Conservation (phyloP, 257 asterid species). For the Nicotiana tomentosiformis region DNA sequence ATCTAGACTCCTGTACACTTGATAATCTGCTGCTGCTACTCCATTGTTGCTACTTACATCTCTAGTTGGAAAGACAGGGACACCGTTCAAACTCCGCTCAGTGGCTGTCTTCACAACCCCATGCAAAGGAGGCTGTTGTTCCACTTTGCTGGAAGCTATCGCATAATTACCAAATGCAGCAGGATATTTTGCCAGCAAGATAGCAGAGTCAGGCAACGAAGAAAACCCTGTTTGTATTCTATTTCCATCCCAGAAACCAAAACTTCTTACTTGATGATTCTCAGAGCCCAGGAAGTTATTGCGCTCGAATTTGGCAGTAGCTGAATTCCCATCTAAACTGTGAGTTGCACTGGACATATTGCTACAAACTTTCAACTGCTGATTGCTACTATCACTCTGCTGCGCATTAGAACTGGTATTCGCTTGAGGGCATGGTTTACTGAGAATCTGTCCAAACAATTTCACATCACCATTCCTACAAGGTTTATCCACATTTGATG, state of each 20-base stretch:
- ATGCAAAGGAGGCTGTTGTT: conserved; percentile 33
- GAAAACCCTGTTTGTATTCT: conserved; percentile 45
- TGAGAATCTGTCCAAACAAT: conserved; percentile 82
- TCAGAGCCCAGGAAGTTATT: conserved; percentile 35
- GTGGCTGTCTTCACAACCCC: conserved; percentile 27
- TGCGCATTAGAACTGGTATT: conserved; percentile 31
- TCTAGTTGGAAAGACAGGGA: conserved; percentile 40
- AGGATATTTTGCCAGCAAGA: conserved; percentile 68
- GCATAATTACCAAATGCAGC: conserved; percentile 57
- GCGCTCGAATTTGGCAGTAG: conserved; percentile 35
- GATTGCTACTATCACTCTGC: conserved; percentile 21
- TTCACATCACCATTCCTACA: conserved; percentile 71
- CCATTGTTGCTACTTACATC: conserved; percentile 39
- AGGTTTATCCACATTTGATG: conserved; percentile 53
- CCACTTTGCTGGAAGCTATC: conserved; percentile 39
- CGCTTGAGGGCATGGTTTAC: conserved; percentile 44
- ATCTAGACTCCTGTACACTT: conserved; percentile 39
- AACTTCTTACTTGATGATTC: conserved; percentile 36
- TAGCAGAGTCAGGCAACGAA: conserved; percentile 50
- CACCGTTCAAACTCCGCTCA: conserved; percentile 38
- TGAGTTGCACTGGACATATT: conserved; percentile 36
- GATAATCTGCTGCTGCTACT: conserved; percentile 31
- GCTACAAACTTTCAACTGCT: conserved; percentile 27
- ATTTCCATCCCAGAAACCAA: conserved; percentile 55
- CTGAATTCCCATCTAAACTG: conserved; percentile 35